A percentile compares a stretch with the other conserved stretches of the same genome.
Evolutionary conservation across 148 eudicot genomes (phyloP).

Genomic region (Fagopyrum esculentum): DNA sequence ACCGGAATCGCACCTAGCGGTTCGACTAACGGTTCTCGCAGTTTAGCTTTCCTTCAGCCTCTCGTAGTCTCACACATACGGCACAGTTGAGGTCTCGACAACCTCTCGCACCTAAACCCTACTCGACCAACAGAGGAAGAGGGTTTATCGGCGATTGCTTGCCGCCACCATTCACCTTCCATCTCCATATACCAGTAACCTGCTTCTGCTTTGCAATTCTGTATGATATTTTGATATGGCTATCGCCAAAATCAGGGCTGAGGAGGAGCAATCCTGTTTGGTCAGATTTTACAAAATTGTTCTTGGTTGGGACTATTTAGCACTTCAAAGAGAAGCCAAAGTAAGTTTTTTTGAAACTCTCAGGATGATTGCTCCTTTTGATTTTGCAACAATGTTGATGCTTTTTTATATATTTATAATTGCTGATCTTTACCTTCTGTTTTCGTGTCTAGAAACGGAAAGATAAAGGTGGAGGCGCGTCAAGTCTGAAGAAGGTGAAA

Average conservation of each 20-base stretch:
- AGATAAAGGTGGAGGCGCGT: conserved; percentile 20
- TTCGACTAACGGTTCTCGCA: too few relatives aligned
- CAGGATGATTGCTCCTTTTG: not conserved
- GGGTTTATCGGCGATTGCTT: too few relatives aligned
- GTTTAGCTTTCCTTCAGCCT: too few relatives aligned
- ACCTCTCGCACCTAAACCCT: too few relatives aligned
- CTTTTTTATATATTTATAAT: not conserved
- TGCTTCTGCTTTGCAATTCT: too few relatives aligned
- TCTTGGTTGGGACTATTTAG: conserved; percentile 81
- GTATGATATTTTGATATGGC: conserved; percentile 28
- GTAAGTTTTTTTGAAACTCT: conserved; percentile 19
- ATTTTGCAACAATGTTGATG: not conserved
- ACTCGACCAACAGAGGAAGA: too few relatives aligned
- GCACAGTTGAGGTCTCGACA: too few relatives aligned
- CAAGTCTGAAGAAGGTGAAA: conserved; percentile 57
- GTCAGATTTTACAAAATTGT: conserved; percentile 68
- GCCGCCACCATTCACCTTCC: too few relatives aligned
- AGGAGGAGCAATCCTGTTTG: conserved; percentile 36
- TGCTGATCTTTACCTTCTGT: not conserved
- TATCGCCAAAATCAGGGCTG: conserved; percentile 40
- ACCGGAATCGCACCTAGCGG: too few relatives aligned
- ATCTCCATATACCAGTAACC: too few relatives aligned
- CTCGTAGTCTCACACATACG: too few relatives aligned
- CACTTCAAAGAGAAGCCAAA: conserved; percentile 36
- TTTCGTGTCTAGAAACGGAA: conserved; percentile 25